A percentile compares a stretch with the other conserved stretches of the same genome.
Conservation (phyloP, 176 grass and related monocot genomes). For the Triticum monococcum region DNA sequence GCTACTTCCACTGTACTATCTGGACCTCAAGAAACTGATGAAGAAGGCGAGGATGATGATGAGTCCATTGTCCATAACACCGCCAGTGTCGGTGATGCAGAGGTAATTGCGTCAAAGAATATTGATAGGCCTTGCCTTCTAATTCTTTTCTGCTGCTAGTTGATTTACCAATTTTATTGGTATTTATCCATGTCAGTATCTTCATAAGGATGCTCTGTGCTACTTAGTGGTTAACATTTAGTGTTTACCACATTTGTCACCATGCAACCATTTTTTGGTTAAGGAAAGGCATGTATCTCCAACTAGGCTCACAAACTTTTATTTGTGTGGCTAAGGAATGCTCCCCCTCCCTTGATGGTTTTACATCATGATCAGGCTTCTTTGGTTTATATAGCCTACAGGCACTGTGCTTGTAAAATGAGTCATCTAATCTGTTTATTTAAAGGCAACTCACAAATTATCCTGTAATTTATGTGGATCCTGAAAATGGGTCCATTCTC, state of each 20-base stretch:
- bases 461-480: neutral
- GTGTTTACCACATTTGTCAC: neutral
- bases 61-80: slow-evolving; percentile 85
- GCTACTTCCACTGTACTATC: slow-evolving; percentile 39
- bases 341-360: neutral
- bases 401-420: neutral
- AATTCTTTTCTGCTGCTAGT: neutral
- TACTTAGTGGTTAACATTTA: neutral
- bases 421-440: neutral
- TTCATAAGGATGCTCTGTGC: neutral
- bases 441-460: neutral
- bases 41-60: slow-evolving; percentile 59
- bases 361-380: neutral
- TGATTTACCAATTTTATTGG: neutral
- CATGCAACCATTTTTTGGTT: neutral
- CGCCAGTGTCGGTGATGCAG: slow-evolving; percentile 84
- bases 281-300: neutral
- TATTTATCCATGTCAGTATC: slow-evolving; percentile 2
- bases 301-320: neutral
- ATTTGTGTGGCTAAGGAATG: neutral
- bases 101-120: slow-evolving; percentile 48
- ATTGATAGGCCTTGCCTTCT: neutral
- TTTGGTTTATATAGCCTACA: neutral
- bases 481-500: neutral
- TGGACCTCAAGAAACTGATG: slow-evolving; percentile 76